Evolutionary conservation across 495 filamentous ascomycete species (phyloP).

Genomic region (Melanomma pulvis-pyrius): DNA sequence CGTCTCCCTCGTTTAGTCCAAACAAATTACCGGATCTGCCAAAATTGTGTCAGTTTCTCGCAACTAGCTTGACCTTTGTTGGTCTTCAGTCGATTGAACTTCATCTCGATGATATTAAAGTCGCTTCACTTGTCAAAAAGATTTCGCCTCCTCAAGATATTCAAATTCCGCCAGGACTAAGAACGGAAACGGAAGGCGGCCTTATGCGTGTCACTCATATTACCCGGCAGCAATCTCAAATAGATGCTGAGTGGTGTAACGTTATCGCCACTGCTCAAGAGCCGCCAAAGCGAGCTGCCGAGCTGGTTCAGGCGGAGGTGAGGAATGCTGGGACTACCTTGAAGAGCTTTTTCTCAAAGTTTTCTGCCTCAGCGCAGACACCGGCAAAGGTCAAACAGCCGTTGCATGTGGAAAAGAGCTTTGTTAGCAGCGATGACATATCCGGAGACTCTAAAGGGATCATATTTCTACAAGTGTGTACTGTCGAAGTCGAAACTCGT

Average conservation of each 20-base stretch:
- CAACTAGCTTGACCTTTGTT: constrained; percentile 95
- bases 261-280: constrained; percentile 60
- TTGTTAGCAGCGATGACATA: constrained; percentile 63
- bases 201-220: constrained; percentile 79
- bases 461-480: constrained; percentile 86
- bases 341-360: constrained; percentile 73
- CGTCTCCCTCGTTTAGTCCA: constrained; percentile 58
- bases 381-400: constrained; percentile 51
- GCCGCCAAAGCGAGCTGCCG: constrained; percentile 29
- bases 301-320: constrained; percentile 28
- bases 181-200: constrained; percentile 76
- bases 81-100: constrained; percentile 84
- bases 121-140: constrained; percentile 80
- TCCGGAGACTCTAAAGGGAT: constrained; percentile 66
- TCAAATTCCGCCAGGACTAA: constrained; percentile 75
- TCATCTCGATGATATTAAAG: constrained; percentile 82
- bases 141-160: constrained; percentile 72
- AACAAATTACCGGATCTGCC: constrained; percentile 71
- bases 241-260: constrained; percentile 90
- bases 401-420: constrained; percentile 58
- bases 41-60: constrained; percentile 85
- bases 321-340: constrained; percentile 58
- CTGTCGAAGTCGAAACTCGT: constrained; percentile 75
- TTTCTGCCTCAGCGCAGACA: constrained; percentile 38
- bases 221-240: constrained; percentile 78